Base-by-base conservation (phyloP, 441 rosid species). In the Metrosideros polymorpha region DNA sequence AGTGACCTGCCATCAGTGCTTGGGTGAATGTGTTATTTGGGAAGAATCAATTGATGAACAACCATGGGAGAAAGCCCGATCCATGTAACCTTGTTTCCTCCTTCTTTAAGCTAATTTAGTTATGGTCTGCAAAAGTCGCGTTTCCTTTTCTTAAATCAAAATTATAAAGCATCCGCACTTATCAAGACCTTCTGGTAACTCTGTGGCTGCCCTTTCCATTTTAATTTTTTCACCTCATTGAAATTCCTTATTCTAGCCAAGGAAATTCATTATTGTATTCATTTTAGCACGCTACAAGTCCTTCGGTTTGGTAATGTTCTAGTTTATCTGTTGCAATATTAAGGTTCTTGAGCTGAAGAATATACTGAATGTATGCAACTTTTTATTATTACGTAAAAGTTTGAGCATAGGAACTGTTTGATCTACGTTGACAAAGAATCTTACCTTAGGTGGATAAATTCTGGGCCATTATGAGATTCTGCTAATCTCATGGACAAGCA, bases 11-110 rank as follows among this genome's bases (percentile, higher is more conserved):
- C 86, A n/a, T 25, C 94, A 89, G 82, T 97, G 98, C 91, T 93
- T 87, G 82, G 99, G 99, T 27, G 99, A 97, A 84, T 92, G 99
- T 89, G 99, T 97, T 52, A 91, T 95, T 86, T 97, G 99, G 99
- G 97, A 95, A 90, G 99, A 97, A 93, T 94, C 97, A 56, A 94
- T 96, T 49, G 99, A 97, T 82, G 99, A 97, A 89, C 93, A 86
- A 87, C 99, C 98, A 61, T 96, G 99, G 99, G 99, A 97, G 93
- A 94, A 93, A 87, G 99, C 98, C 66, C 95, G 93, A 84, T 97
- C 97, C 42, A 91, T 92, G 99, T 97, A 92, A 87, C 47, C 43
- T 90, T 49, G 82, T 51, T 12, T 55, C 29, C 59, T 76, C 83
- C 43, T 83, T 42, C 83, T 52, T 66, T 83, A 83, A 83, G 57